Percentiles rank a stretch among this genome's conserved stretches.
phyloP scores from a whole-genome alignment of 257 asterid species.

The Solanum microdontum region DNA sequence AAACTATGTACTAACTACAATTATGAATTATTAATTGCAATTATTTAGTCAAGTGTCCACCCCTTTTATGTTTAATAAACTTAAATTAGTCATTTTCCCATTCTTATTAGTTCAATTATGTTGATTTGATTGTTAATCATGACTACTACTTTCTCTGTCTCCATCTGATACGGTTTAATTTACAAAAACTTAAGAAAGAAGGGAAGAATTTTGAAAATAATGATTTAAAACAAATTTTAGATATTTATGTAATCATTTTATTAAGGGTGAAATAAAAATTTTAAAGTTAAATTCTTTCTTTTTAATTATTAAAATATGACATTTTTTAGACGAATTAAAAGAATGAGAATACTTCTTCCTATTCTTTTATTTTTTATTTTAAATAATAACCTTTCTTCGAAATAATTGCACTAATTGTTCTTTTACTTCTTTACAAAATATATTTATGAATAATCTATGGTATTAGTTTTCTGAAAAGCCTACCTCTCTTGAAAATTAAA shows the following conservation, averaged over 20 bases:
- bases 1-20: neutral
- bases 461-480: neutral
- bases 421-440: neutral
- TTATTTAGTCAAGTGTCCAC: neutral
- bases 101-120: neutral
- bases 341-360: too few species aligned
- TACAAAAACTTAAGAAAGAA: neutral
- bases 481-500: neutral
- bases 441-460: neutral
- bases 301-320: too few species aligned
- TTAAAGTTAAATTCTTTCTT: too few species aligned
- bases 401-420: neutral
- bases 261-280: too few species aligned
- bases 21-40: neutral
- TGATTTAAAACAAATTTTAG: neutral
- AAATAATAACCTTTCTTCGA: neutral
- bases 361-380: too few species aligned
- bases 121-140: neutral
- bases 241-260: neutral
- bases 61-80: neutral
- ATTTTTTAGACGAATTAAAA: too few species aligned
- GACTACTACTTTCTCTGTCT: neutral
- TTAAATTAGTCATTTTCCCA: neutral
- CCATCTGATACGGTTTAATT: neutral
- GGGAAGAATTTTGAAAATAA: neutral